Evolutionary conservation across 441 rosid species (phyloP).

Genomic region (Metrosideros polymorpha): DNA sequence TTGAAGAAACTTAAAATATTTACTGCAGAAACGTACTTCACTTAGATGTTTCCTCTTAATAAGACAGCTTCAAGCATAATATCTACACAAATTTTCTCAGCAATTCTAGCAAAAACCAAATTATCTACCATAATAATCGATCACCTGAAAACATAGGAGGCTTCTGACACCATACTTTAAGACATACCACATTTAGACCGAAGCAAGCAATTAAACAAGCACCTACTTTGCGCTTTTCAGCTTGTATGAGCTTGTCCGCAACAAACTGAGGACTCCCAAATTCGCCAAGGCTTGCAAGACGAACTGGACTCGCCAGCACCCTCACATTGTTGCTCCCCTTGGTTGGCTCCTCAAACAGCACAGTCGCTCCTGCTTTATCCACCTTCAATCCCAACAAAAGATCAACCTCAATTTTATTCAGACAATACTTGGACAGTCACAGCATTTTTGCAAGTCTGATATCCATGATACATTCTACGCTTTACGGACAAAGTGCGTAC

Average conservation of each 20-base stretch:
- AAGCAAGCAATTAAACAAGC: not conserved
- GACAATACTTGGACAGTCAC: not conserved
- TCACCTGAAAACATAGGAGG: not conserved
- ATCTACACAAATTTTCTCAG: not conserved
- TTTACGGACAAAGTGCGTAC: conserved; percentile 9
- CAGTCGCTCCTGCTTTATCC: conserved; percentile 85
- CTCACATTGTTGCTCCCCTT: conserved; percentile 68
- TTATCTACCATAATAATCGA: not conserved
- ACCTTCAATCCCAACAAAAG: conserved; percentile 24
- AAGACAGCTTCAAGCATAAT: not conserved
- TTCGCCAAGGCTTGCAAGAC: conserved; percentile 54
- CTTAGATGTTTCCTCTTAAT: not conserved
- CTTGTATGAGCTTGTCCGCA: conserved; percentile 76
- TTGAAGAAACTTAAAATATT: not conserved
- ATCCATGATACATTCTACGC: not conserved
- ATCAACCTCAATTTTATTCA: not conserved
- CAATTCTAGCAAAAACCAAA: not conserved
- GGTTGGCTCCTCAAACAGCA: conserved; percentile 59
- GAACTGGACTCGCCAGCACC: conserved; percentile 85
- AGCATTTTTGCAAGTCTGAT: not conserved
- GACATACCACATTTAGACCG: not conserved
- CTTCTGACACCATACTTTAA: not conserved
- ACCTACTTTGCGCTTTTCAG: conserved; percentile 71
- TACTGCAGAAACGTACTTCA: not conserved
- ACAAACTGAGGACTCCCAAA: conserved; percentile 81